Conservation (phyloP, 2,329 filamentous ascomycete species). For the Penicillium thymicola region DNA sequence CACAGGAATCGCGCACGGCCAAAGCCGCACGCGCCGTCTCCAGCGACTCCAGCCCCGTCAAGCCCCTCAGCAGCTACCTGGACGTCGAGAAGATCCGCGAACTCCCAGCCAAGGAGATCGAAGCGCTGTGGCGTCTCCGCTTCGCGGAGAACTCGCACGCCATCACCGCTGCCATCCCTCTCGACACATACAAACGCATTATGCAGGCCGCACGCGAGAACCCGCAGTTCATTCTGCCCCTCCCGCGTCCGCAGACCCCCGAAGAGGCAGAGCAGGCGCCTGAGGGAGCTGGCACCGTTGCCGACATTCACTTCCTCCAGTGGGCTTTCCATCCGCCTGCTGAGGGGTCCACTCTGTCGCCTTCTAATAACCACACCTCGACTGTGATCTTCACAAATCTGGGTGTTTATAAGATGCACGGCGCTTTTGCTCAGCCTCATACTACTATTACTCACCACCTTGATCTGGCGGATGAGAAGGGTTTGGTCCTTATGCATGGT, state of each 20-base stretch:
- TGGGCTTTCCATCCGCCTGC: slow-evolving; percentile 80
- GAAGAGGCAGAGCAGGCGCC: slow-evolving; percentile 26
- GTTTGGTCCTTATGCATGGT: slow-evolving; percentile 82
- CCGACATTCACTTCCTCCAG: slow-evolving; percentile 94
- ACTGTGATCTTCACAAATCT: slow-evolving; percentile 91
- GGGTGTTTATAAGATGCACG: slow-evolving; percentile 85
- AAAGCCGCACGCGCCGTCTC: slow-evolving; percentile 43
- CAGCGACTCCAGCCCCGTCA: slow-evolving; percentile 54
- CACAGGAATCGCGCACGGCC: slow-evolving; percentile 31
- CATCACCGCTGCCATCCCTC: slow-evolving; percentile 79
- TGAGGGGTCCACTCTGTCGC: slow-evolving; percentile 30
- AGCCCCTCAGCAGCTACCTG: slow-evolving; percentile 66
- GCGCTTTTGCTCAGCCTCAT: slow-evolving; percentile 86
- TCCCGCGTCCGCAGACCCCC: slow-evolving; percentile 51
- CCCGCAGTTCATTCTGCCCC: slow-evolving; percentile 87
- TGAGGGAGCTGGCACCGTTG: slow-evolving; percentile 38
- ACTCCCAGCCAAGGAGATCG: slow-evolving; percentile 77
- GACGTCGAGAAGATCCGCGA: slow-evolving; percentile 73
- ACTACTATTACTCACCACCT: slow-evolving; percentile 91
- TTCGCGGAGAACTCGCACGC: slow-evolving; percentile 70
- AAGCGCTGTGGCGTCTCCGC: slow-evolving; percentile 83
- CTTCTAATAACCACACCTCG: slow-evolving; percentile 55
- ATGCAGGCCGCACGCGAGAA: slow-evolving; percentile 66
- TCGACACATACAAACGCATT: slow-evolving; percentile 70
- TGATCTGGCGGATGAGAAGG: slow-evolving; percentile 71